These are phyloP conservation scores for Pleoardoris graminearum DNA, from an alignment of 2,329 filamentous ascomycete species.

Conservation along the genomic window DNA sequence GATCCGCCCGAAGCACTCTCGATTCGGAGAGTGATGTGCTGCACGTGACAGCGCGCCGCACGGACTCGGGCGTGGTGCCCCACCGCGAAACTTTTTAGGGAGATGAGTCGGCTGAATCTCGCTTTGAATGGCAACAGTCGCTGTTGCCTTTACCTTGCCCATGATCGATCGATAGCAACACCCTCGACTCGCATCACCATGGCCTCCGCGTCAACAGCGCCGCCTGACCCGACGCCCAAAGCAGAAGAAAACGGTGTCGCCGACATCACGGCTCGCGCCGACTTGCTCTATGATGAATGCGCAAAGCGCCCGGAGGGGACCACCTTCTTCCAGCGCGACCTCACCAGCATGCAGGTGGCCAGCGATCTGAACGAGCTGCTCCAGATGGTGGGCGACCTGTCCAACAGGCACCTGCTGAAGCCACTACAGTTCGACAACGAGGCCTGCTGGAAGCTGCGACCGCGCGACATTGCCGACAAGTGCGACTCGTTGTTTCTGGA, in stretches of 20 bases:
- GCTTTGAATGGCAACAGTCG: not conserved
- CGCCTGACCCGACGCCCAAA: conserved; percentile 23
- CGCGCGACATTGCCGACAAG: conserved; percentile 43
- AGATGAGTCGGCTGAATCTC: not conserved
- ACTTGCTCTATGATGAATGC: conserved; percentile 46
- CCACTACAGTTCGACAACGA: conserved; percentile 42
- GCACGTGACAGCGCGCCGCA: conserved; percentile 10
- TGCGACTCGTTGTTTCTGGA: conserved; percentile 17
- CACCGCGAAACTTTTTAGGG: conserved; percentile 10
- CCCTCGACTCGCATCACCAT: conserved; percentile 16
- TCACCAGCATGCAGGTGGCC: conserved; percentile 43
- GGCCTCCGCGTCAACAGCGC: conserved; percentile 25
- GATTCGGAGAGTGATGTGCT: not conserved
- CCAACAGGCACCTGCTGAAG: conserved; percentile 44
- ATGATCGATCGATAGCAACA: conserved; percentile 28
- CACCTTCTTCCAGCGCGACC: conserved; percentile 46
- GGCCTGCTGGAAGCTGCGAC: conserved; percentile 44
- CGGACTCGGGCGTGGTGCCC: conserved; percentile 3
- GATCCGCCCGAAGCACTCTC: too few relatives aligned
- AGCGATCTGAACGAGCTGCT: conserved; percentile 39
- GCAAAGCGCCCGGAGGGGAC: conserved; percentile 38
- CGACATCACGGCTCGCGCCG: conserved; percentile 24
- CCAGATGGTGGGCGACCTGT: conserved; percentile 38
- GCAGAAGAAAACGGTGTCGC: conserved; percentile 19
- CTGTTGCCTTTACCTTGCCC: conserved; percentile 13